phyloP scores from a whole-genome alignment of 2,329 filamentous ascomycete species.

The Cladosporium sp. region DNA sequence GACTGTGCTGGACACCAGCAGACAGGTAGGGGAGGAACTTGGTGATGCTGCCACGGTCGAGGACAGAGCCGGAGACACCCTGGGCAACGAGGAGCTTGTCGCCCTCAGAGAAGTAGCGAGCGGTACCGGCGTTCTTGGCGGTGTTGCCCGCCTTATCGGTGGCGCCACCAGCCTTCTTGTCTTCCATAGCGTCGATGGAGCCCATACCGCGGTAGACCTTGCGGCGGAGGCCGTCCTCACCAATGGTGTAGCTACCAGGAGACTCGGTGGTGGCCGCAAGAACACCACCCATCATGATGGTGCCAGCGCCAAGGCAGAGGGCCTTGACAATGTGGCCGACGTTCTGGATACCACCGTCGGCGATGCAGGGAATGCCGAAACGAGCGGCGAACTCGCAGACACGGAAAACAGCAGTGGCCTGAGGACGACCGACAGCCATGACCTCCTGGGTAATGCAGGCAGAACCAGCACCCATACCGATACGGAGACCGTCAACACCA shows the following conservation, averaged over 20 bases:
- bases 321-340: constrained; percentile 99
- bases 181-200: constrained; percentile 98
- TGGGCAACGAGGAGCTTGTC: constrained; percentile 93
- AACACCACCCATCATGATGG: constrained; percentile 99
- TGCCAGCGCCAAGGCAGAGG: constrained; percentile 85
- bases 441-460: constrained; percentile 99
- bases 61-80: constrained; percentile 83
- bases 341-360: constrained; percentile 96
- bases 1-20: constrained; percentile 91
- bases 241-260: constrained; percentile 93
- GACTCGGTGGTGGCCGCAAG: constrained; percentile 96
- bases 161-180: constrained; percentile 88
- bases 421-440: constrained; percentile 96
- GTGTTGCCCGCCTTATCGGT: constrained; percentile 74
- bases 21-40: constrained; percentile 96
- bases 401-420: constrained; percentile 87
- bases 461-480: constrained; percentile 97
- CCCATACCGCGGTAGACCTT: constrained; percentile 99
- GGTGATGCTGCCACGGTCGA: constrained; percentile 77
- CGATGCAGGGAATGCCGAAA: constrained; percentile 96
- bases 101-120: constrained; percentile 96
- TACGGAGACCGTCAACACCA: constrained; percentile 91
- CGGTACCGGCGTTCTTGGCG: constrained; percentile 94
- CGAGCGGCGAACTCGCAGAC: constrained; percentile 84
- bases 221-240: constrained; percentile 92